Base-by-base conservation (phyloP, 2,329 filamentous ascomycete genomes). In the Apiospora malaysiana region DNA sequence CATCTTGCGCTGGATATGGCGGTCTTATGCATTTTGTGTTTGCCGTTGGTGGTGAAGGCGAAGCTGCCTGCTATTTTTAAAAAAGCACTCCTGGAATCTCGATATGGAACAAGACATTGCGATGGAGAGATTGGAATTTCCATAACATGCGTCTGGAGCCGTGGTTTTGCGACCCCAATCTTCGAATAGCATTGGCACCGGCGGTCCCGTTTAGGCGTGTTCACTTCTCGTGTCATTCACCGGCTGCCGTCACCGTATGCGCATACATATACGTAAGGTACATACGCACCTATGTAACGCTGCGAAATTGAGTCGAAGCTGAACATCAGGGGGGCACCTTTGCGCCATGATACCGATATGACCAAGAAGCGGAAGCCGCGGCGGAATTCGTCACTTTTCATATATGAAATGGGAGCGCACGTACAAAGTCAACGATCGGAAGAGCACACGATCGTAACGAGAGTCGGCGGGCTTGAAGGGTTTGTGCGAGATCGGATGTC, bases 121-220 rank as follows among this genome's bases (percentile, higher is more conserved):
- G 21, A 40, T 6, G 1, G 21, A 40, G 27, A 63, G 56, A 63
- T 40, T n/a, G 56, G 18, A 9, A 8, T 21, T 40, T 21, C 14
- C 32, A 6, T 12, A 37, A 9, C 51, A 18, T 37, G 27, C 32
- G 16, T 27, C 51, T 59, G 6, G 18, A 56, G 25, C 27, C 51
- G 51, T 59, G 7, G 27, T 37, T 59, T 59, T 59, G 25, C 16
- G 27, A 59, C 51, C 51, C 51, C 25, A 59, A 37, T 59, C 51
- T 32, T 37, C 51, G 51, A 59, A 59, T 59, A 59, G 27, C 51
- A 59, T 21, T 27, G 16, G 51, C 51, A 32, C 56, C 56, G 56
- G 37, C 27, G 21, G 32, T n/a, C 32, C 51, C 32, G 18, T 40
- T n/a, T 40, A 14, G 7, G 32, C 4, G 23, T 6, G 23, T 32